These are phyloP conservation scores for Colletotrichum godetiae DNA, from an alignment of 2,329 filamentous ascomycete genomes.

Conservation along the genomic window DNA sequence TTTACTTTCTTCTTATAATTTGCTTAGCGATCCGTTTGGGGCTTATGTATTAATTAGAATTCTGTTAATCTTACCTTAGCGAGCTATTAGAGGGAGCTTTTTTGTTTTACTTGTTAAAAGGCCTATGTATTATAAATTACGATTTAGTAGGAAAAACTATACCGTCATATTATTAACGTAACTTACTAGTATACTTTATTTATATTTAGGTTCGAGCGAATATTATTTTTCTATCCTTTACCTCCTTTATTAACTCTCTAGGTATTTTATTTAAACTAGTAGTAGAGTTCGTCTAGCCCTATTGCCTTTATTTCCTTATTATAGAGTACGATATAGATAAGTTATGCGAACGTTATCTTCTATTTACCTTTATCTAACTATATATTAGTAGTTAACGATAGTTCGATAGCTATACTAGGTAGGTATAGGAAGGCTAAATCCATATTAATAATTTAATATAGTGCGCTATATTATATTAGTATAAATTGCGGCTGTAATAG, in stretches of 20 bases:
- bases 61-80: background rate
- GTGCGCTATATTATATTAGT: too few relatives aligned
- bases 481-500: too few relatives aligned
- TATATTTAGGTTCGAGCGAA: background rate
- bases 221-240: conserved; percentile 4
- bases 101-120: background rate
- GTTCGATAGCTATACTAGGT: background rate
- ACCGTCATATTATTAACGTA: background rate
- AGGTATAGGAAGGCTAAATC: too few relatives aligned
- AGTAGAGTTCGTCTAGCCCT: background rate
- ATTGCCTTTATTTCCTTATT: background rate
- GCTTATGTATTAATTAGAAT: background rate
- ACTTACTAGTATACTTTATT: background rate
- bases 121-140: background rate
- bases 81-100: background rate
- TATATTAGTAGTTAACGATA: background rate
- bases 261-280: conserved; percentile 6
- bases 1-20: background rate
- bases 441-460: too few relatives aligned
- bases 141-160: too few relatives aligned
- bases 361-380: background rate
- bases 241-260: background rate
- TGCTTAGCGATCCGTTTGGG: background rate
- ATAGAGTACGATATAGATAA: background rate
- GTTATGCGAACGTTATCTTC: background rate